A percentile compares a stretch with the other conserved stretches of the same genome.
phyloP scores from a whole-genome alignment of 768 basidiomycete species.

The Antrodiella citrinella region DNA sequence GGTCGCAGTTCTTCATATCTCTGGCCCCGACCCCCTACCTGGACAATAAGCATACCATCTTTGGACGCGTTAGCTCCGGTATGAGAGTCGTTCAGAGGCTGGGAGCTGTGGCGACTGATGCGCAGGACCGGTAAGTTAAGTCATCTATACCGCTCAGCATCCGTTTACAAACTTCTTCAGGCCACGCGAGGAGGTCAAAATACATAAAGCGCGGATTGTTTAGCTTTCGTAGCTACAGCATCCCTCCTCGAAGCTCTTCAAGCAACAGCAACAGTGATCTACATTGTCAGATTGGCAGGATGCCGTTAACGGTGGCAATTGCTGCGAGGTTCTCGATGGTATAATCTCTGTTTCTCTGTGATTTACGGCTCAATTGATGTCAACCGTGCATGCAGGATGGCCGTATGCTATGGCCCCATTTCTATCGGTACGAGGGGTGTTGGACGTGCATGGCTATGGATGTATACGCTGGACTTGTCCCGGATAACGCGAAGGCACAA shows the following conservation, averaged over 20 bases:
- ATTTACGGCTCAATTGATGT: slow-evolving; percentile 6
- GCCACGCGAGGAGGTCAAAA: slow-evolving; percentile 80
- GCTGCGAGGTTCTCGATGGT: not conserved
- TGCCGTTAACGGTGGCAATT: not conserved
- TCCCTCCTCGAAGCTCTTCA: not conserved
- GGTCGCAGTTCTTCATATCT: slow-evolving; percentile 93
- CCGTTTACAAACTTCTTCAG: slow-evolving; percentile 17
- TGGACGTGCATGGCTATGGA: not conserved
- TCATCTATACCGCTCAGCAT: not conserved
- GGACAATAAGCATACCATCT: slow-evolving; percentile 82
- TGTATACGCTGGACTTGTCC: not conserved
- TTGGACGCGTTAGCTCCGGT: slow-evolving; percentile 83
- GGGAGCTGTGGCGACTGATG: slow-evolving; percentile 85
- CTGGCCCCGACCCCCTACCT: slow-evolving; percentile 77
- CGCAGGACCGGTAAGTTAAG: slow-evolving; percentile 67
- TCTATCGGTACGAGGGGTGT: not conserved
- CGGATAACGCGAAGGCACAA: not conserved
- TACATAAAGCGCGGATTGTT: slow-evolving; percentile 60
- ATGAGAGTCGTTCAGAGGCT: slow-evolving; percentile 91
- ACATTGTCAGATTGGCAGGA: not conserved
- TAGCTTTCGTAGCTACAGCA: slow-evolving; percentile 6
- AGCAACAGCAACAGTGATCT: not conserved
- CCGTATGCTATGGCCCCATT: not conserved
- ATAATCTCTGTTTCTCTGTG: not conserved
- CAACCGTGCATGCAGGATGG: not conserved